Evolutionary conservation across 2,329 filamentous ascomycete genomes (phyloP), one percentile per base, ranked within the genome.

Genomic region (Paramyrothecium sp.): DNA sequence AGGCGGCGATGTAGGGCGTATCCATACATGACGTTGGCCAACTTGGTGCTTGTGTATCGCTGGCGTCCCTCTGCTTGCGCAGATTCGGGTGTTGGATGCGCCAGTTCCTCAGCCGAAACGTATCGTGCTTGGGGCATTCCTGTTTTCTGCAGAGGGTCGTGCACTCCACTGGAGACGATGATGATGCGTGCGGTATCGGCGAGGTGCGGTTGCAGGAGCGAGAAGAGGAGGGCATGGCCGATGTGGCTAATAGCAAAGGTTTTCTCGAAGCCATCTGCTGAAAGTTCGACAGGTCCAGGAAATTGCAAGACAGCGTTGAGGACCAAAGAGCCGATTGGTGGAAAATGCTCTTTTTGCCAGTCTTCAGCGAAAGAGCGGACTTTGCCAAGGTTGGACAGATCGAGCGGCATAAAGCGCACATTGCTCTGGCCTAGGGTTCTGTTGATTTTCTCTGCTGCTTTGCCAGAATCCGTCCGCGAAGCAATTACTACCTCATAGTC

Each of bases 221-320:
- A 75, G 62, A 80, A 79, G 0, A 84, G 72, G 2, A 82, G 66
- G 16, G 79, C 75, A 61, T 84, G 78, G 5, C 80, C 80, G 48
- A 82, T 71, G 59, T 83, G 78, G 56, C 75, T 79, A 59, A 81
- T 71, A 4, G 70, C 78, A 60, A 84, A 84, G 8, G 76, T 78
- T 33, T 65, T 61, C 62, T 84, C 81, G 46, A 81, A 64, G 10
- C 76, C 75, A 20, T 82, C 75, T 0, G 54, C 57, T 0, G 74
- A 77, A 51, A 73, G 70, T 0, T 61, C 23, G 2, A 78, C 52
- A 7, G 3, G 5, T 0, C 63, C 63, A 0, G 76, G 74, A 51
- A 80, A 75, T 59, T 83, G 7, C 34, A 57, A 19, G n/a, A 47
- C 53, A 33, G 56, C 56, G 21, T 57, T 57, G 52, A 57, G 22